phyloP scores from a whole-genome alignment of 805 yeast genomes.

The Cyberlindnera saturnus region DNA sequence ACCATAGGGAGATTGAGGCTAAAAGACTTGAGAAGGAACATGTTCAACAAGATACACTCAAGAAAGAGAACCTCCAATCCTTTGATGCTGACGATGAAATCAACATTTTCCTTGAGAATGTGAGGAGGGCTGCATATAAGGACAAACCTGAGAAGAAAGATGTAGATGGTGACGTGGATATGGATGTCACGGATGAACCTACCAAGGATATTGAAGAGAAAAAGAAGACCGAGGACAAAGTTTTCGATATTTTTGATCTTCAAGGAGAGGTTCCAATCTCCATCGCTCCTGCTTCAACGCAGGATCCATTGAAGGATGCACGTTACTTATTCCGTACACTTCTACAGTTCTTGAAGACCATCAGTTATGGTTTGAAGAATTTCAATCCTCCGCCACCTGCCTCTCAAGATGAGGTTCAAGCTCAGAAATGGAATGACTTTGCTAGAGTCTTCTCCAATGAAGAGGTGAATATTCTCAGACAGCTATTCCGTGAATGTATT shows the following conservation, averaged over 20 bases:
- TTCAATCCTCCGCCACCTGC: constrained; percentile 77
- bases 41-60: constrained; percentile 30
- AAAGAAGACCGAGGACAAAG: constrained; percentile 10
- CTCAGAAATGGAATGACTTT: constrained; percentile 72
- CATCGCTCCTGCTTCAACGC: constrained; percentile 37
- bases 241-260: constrained; percentile 38
- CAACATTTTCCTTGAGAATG: constrained; percentile 24
- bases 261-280: constrained; percentile 53
- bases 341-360: constrained; percentile 84
- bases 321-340: constrained; percentile 81
- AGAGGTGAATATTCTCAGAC: constrained; percentile 72
- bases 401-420: constrained; percentile 38
- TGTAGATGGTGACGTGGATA: constrained; percentile 25
- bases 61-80: constrained; percentile 24
- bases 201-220: constrained; percentile 19
- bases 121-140: constrained; percentile 13
- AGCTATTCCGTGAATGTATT: constrained; percentile 78
- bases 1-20: constrained; percentile 48
- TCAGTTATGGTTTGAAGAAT: constrained; percentile 80
- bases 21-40: constrained; percentile 37
- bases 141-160: constrained; percentile 8
- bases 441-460: constrained; percentile 82
- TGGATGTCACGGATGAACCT: constrained; percentile 13
- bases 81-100: constrained; percentile 34
- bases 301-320: constrained; percentile 80